Evolutionary conservation across 106 monocot species (phyloP), one percentile per base, ranked within the genome.

Genomic region (Acorus gramineus): DNA sequence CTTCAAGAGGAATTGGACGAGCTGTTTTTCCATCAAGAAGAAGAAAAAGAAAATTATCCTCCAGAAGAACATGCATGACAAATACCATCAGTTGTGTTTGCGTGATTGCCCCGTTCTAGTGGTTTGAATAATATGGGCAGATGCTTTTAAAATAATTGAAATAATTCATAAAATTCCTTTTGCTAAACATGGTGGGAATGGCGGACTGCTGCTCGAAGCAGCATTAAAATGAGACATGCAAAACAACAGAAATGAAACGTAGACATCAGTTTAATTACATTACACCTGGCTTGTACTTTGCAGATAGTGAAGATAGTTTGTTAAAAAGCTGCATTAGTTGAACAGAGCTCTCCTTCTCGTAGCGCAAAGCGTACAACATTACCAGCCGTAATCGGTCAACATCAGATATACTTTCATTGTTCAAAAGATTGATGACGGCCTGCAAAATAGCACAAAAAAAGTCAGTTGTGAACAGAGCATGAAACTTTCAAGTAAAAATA

Each of bases 311-410:
- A 70, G 88, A 85, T 52, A 98, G 70, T 68, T 98, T 98, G 79
- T 98, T 98, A 63, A 91, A 89, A 66, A 98, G 83, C 52, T 98
- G 92, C 98, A 98, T 98, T 56, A 98, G 77, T 69, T 98, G 98
- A 69, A 98, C 92, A 56, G 98, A 89, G 75, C 92, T 86, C 71
- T 98, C 92, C 76, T 98, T 98, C 76, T 98, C 98, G 77, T 98
- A 98, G 52, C 98, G 85, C 79, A 98, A 80, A 57, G 98, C 98
- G 83, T 92, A 98, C 44, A 98, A 67, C 92, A 98, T 85, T 12
- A 98, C 88, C 14, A 98, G 65, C 8, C 92, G 73, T 43, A 98
- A 73, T 47, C 85, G 66, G 60, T 98, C 98, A 62, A 89, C 46
- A 80, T 98, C 92, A 73, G 98, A 85, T 11, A 98, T 71, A 68